These are phyloP conservation scores for Periconia sp. DNA, from an alignment of 2,329 filamentous ascomycete genomes.

Conservation along the genomic window DNA sequence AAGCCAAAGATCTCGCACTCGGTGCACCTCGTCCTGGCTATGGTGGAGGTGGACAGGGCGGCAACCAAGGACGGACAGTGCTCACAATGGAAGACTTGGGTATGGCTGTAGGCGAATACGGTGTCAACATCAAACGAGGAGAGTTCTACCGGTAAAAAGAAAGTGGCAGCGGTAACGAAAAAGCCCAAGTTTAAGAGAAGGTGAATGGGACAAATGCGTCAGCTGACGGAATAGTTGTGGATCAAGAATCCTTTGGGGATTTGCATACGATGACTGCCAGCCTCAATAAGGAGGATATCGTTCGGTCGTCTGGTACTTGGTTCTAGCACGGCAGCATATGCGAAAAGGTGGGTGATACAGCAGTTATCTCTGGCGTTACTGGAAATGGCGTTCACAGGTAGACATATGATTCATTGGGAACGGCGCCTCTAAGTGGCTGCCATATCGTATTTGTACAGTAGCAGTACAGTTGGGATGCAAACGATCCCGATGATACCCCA, in stretches of 20 bases:
- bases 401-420: conserved; percentile 9
- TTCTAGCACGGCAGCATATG: neutral
- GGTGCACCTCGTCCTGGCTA: conserved; percentile 54
- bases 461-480: conserved; percentile 29
- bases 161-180: neutral
- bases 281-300: neutral
- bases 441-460: conserved; percentile 36
- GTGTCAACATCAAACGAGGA: conserved; percentile 94
- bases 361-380: conserved; percentile 3
- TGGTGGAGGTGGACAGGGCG: conserved; percentile 85
- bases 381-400: conserved; percentile 11
- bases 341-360: neutral
- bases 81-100: conserved; percentile 98
- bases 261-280: neutral
- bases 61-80: conserved; percentile 87
- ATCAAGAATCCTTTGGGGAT: neutral
- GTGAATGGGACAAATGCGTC: neutral
- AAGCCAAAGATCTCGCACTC: conserved; percentile 52
- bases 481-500: conserved; percentile 38
- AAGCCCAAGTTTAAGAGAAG: neutral
- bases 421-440: conserved; percentile 12
- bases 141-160: conserved; percentile 84
- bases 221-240: neutral
- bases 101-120: conserved; percentile 97
- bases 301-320: neutral